Evolutionary conservation across 352 stramenopile species (phyloP), one percentile per base, ranked within the genome.

Genomic region (Aphanomyces cochlioides): DNA sequence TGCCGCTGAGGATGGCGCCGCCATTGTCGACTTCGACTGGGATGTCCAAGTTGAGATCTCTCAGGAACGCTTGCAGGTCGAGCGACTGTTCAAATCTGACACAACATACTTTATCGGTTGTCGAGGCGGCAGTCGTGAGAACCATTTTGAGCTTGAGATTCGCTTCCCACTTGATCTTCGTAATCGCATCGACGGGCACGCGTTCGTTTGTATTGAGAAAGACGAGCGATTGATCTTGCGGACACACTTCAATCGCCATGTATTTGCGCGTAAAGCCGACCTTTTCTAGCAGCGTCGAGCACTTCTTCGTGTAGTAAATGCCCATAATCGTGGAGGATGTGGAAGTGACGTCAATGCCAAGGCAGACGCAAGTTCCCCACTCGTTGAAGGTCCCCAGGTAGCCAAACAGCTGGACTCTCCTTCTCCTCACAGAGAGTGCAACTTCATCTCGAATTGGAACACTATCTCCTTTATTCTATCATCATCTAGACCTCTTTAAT

Each of bases 231-330:
- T 61, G 54, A 37, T 61, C 54, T 13, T 61, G 54, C 5, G 54
- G 54, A 39, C 21, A 13, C 54, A 70, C 48, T 53, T 70, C 64
- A 5, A 70, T 63, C 17, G 64, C 64, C 17, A 64, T 39, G 48
- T 70, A 60, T 10, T 61, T 28, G 15, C 54, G 64, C 13, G 36
- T n/a, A 19, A 70, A 48, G 4, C 64, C 64, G 54, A 70, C 43
- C 28, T 63, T 70, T 37, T 70, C 64, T 6, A 45, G 34, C 64
- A 70, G 15, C n/a, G 64, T 70, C 54, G 37, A 12, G 39, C 64
- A 70, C 40, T 56, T 54, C 38, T 63, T 70, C 15, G 64, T 56
- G 54, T 70, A 54, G 47, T 70, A 70, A 19, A 70, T 12, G 15
- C 53, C 64, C 64, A 70, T 70, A 7, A 21, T n/a, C 8, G 8